phyloP scores from a whole-genome alignment of 2,329 filamentous ascomycete genomes.

The Stenocarpella maydis region DNA sequence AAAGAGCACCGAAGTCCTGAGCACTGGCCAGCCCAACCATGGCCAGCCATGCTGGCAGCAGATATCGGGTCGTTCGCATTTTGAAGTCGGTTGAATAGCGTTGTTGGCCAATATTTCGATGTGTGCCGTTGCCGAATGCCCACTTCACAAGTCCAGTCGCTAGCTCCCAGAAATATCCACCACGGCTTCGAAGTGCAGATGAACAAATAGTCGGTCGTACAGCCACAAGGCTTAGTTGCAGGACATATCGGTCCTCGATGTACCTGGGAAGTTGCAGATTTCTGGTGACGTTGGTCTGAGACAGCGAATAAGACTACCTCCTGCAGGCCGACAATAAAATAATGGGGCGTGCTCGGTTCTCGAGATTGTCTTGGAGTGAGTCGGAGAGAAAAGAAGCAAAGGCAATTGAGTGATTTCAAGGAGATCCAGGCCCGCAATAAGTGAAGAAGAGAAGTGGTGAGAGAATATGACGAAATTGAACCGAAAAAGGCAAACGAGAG shows the following conservation, averaged over 20 bases:
- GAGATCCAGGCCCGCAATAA: neutral
- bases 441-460: neutral
- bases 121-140: neutral
- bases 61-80: conserved; percentile 28
- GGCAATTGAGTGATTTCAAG: neutral
- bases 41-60: conserved; percentile 30
- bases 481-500: conserved; percentile 3
- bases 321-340: neutral
- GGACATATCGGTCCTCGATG: conserved; percentile 11
- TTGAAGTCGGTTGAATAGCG: neutral
- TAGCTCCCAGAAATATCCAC: conserved; percentile 4
- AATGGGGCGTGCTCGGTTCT: neutral
- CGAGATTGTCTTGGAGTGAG: neutral
- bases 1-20: conserved; percentile 33
- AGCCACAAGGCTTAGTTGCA: neutral
- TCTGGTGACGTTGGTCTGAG: conserved; percentile 5
- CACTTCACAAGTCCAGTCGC: neutral
- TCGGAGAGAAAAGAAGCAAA: neutral
- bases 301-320: neutral
- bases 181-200: neutral
- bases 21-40: conserved; percentile 28
- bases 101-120: neutral
- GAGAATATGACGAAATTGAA: conserved; percentile 7
- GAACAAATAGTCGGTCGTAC: neutral
- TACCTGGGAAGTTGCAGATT: conserved; percentile 2